A percentile compares a stretch with the other conserved stretches of the same genome.
Conservation (phyloP, 2,329 filamentous ascomycete species). For the Rutstroemia sp. region DNA sequence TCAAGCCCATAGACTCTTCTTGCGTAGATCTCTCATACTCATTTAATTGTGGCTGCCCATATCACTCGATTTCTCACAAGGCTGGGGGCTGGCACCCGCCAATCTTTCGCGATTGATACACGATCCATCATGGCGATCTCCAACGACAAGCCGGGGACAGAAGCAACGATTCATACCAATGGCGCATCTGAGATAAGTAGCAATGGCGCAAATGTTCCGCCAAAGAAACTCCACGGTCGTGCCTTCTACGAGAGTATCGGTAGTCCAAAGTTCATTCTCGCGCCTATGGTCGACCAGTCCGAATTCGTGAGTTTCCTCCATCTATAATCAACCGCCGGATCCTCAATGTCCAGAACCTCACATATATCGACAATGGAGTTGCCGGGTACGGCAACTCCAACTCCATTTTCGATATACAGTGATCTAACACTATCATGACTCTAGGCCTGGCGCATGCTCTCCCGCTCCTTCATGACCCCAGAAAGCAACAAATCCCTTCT, state of each 20-base stretch:
- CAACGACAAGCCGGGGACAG: conserved; percentile 9
- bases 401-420: too few relatives aligned
- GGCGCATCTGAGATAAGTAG: not conserved
- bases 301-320: conserved; percentile 67
- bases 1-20: not conserved
- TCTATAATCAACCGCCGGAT: not conserved
- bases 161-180: not conserved
- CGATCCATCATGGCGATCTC: conserved; percentile 17
- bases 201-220: not conserved
- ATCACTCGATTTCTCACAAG: conserved; percentile 5
- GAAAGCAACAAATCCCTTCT: conserved; percentile 60
- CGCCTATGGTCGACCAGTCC: conserved; percentile 97
- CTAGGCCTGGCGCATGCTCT: conserved; percentile 93
- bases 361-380: too few relatives aligned
- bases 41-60: conserved; percentile 19
- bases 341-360: not conserved
- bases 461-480: conserved; percentile 79
- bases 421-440: conserved; percentile 5
- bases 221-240: conserved; percentile 66
- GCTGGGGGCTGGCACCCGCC: conserved; percentile 28
- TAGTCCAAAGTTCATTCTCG: conserved; percentile 81
- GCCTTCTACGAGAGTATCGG: conserved; percentile 95
- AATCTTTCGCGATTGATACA: conserved; percentile 6
- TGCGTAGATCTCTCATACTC: not conserved
- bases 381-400: too few relatives aligned